phyloP scores from a whole-genome alignment of 495 filamentous ascomycete species.

The Clavariopsis aquatica region DNA sequence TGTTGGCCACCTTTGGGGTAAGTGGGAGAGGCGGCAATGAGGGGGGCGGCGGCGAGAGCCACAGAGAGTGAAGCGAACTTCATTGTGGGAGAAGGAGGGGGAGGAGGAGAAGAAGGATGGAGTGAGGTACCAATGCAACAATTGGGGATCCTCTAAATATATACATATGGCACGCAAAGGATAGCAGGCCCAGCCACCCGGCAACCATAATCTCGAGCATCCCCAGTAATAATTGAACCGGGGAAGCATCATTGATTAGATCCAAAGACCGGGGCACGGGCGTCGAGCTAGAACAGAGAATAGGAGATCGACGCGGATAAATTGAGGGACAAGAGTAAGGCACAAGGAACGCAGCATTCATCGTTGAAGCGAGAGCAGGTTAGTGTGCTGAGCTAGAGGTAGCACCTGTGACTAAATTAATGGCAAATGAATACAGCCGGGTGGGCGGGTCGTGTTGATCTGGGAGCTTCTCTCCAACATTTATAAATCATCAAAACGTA shows the following conservation, averaged over 20 bases:
- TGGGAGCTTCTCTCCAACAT: not conserved
- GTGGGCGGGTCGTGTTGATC: not conserved
- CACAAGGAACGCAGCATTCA: not conserved
- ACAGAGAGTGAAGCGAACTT: conserved; percentile 22
- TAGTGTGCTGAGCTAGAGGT: not conserved
- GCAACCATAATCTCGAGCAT: conserved; percentile 10
- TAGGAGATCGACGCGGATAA: conserved; percentile 17
- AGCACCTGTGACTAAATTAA: conserved; percentile 1
- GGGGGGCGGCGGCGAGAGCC: conserved; percentile 7
- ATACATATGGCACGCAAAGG: conserved; percentile 12
- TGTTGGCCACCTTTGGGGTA: not conserved
- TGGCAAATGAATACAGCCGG: conserved; percentile 4
- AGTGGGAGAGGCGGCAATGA: conserved; percentile 17
- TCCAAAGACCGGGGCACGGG: conserved; percentile 3
- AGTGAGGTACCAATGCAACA: not conserved
- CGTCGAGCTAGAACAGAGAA: not conserved
- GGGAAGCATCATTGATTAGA: not conserved
- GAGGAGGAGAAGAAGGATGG: not conserved
- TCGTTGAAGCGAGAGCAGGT: not conserved
- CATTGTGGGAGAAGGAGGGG: conserved; percentile 17
- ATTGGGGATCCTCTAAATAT: conserved; percentile 8
- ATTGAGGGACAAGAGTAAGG: not conserved
- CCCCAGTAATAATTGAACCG: conserved; percentile 17
- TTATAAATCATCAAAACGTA: not conserved
- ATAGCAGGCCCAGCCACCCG: conserved; percentile 21